Conservation (phyloP, 345 rosid genomes). For the Geranium brycei region DNA sequence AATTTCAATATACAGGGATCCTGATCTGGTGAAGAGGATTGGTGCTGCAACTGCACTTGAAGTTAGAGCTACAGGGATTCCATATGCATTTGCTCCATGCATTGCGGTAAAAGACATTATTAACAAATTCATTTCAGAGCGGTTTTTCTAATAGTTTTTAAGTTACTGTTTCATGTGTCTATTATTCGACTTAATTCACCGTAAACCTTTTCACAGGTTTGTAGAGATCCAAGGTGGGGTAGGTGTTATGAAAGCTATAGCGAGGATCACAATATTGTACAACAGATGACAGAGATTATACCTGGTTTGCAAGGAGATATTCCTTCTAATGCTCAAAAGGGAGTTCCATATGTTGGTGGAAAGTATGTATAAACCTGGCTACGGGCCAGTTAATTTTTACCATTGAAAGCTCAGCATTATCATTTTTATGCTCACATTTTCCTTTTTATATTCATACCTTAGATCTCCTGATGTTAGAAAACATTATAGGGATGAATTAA, state of each 20-base stretch:
- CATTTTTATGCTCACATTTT: too few relatives aligned
- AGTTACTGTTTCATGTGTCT: not conserved
- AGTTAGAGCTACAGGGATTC: constrained; percentile 95
- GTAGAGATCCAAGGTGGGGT: constrained; percentile 98
- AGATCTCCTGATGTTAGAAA: too few relatives aligned
- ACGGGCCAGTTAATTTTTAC: not conserved
- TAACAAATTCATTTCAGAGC: not conserved
- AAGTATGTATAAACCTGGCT: constrained; percentile 33
- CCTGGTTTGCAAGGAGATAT: constrained; percentile 85
- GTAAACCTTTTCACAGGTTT: constrained; percentile 40
- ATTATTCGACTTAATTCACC: not conserved
- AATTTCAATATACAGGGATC: constrained; percentile 43
- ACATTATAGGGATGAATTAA: too few relatives aligned
- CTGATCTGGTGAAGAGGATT: constrained; percentile 68
- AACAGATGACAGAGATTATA: constrained; percentile 68
- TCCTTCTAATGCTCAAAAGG: constrained; percentile 44
- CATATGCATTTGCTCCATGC: constrained; percentile 89
- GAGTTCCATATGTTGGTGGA: constrained; percentile 80
- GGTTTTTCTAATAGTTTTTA: not conserved
- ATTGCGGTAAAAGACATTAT: constrained; percentile 46
- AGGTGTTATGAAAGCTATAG: constrained; percentile 95
- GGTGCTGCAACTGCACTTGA: constrained; percentile 97
- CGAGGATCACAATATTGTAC: constrained; percentile 72
- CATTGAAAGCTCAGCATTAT: too few relatives aligned
- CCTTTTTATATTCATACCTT: too few relatives aligned